Evolutionary conservation across 192 early-diverging fungal species (phyloP), one percentile per base, ranked within the genome.

Genomic region (Coemansia sp.): DNA sequence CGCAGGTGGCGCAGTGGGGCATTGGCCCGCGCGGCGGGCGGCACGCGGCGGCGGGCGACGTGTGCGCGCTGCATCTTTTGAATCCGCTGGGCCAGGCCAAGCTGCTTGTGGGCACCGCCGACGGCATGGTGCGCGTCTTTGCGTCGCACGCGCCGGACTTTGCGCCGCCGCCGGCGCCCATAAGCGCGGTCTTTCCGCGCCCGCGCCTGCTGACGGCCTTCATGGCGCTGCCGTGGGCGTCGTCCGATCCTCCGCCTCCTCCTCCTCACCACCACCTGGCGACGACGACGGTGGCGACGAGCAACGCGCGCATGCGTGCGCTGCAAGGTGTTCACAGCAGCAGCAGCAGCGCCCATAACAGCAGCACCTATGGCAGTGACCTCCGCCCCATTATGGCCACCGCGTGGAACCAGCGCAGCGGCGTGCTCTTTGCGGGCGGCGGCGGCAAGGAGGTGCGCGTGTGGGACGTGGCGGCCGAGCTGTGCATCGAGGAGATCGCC

Each of bases 81-180:
- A 99, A 99, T 75, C 95, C 97, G 69, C 89, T 94, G 46, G 94
- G 95, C 65, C 76, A 90, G 35, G 88, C 92, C 25, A 76, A 94
- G 81, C 81, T 99, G 63, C 70, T 96, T 59, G 83, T 82, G 17
- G 70, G 71, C 36, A 73, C 69, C 5, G 68, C 64, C n/a, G 83
- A 82, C 43, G 83, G 83, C 32, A 67, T 64, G 43, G 71, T 82
- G 61, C 59, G 79, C 19, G 68, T 85, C 39, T 82, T 85, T 49
- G 69, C 77, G 31, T 74, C 77, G 68, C 74, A 79, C 53, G 70
- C 77, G 62, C 71, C 71, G 0, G 68, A 84, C 58, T 73, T 79
- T 70, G 46, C 38, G 6, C 67, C 70, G 35, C 59, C 65, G 35
- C 41, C 67, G 32, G 42, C 14, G 59, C 66, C n/a, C n/a, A n/a